These are phyloP conservation scores for Cyberlindnera veronae DNA, from an alignment of 805 yeast species.

Conservation along the genomic window DNA sequence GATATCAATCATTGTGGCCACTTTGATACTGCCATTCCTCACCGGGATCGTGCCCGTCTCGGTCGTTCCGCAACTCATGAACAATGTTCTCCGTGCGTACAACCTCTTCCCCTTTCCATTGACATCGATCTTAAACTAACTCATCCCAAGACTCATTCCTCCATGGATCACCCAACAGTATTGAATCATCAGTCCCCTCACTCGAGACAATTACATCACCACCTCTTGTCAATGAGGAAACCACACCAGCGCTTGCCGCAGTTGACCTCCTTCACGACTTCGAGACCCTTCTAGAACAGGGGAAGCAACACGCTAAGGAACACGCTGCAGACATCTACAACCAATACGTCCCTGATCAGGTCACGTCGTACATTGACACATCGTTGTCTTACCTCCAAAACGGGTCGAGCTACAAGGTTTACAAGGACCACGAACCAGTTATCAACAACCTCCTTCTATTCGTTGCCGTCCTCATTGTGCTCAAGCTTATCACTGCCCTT, in stretches of 20 bases:
- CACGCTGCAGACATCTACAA: constrained; percentile 6
- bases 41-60: constrained; percentile 3
- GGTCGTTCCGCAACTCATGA: constrained; percentile 5
- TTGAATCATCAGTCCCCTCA: not conserved
- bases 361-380: constrained; percentile 1
- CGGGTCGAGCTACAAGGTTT: constrained; percentile 10
- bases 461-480: constrained; percentile 1
- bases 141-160: constrained; percentile 1
- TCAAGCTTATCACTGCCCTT: constrained; percentile 4
- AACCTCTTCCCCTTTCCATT: not conserved
- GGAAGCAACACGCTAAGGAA: constrained; percentile 1
- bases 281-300: constrained; percentile 7
- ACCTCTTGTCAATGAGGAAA: not conserved
- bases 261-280: constrained; percentile 11
- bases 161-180: constrained; percentile 1
- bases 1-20: constrained; percentile 1
- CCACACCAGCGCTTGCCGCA: not conserved
- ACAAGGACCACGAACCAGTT: constrained; percentile 7
- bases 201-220: not conserved
- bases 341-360: constrained; percentile 7
- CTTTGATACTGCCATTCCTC: constrained; percentile 11
- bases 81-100: constrained; percentile 7
- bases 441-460: constrained; percentile 3
- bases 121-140: not conserved
- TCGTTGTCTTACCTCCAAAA: constrained; percentile 4